Conservation (phyloP, 345 rosid species). For the Combretum micranthum region DNA sequence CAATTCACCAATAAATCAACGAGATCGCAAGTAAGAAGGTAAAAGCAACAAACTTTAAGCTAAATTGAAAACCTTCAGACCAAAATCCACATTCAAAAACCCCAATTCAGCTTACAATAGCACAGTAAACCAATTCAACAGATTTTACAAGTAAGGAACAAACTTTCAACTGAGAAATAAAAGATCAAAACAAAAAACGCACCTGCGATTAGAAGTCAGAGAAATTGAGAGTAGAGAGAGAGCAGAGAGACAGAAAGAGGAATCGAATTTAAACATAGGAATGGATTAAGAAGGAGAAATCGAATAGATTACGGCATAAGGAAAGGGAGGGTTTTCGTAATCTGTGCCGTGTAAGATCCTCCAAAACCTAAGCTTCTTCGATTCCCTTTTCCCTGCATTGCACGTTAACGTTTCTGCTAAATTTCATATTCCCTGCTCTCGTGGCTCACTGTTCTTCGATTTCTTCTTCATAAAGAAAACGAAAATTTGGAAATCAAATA, state of each 20-base stretch:
- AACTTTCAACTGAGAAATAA: background rate
- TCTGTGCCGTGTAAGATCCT: constrained; percentile 43
- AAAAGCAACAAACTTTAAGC: background rate
- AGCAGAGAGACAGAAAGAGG: constrained; percentile 6
- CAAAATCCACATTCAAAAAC: background rate
- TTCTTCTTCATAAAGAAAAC: background rate
- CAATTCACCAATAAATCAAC: background rate
- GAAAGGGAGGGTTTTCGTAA: constrained; percentile 38
- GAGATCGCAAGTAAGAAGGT: background rate
- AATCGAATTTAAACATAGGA: constrained; percentile 16
- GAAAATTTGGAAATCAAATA: background rate
- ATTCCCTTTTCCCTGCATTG: constrained; percentile 42
- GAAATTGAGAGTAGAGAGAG: background rate
- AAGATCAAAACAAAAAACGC: background rate
- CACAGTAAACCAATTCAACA: background rate
- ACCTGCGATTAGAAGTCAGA: constrained; percentile 3
- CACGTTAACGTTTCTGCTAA: constrained; percentile 38
- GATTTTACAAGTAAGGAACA: background rate
- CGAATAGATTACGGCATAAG: constrained; percentile 57
- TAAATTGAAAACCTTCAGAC: background rate
- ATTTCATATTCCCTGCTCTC: background rate
- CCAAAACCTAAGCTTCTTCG: constrained; percentile 8
- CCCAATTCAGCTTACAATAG: constrained; percentile 4
- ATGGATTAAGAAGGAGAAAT: constrained; percentile 11
- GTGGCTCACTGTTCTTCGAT: background rate